Base-by-base conservation (phyloP, 2,329 filamentous ascomycete species). In the Fusarium sp. region DNA sequence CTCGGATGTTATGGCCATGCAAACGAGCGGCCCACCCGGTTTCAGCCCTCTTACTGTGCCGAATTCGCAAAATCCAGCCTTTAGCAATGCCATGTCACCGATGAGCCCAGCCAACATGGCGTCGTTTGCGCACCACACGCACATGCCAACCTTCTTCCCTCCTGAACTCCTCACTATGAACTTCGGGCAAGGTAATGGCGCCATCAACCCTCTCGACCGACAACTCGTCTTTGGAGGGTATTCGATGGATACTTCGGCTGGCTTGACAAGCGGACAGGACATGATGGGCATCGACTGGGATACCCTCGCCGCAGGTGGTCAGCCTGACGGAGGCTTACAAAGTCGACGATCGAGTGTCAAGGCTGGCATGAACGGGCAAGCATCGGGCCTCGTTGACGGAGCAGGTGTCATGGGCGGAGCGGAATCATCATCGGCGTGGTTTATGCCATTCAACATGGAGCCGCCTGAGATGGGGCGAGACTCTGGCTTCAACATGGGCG, bases 391-490 rank as follows among this genome's bases (percentile, higher is more conserved):
- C 22, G 61, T 65, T 10, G 74, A 75, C 40, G 72, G 66, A 24
- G 64, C 79, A 55, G 69, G 72, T 35, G 74, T 69, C 42, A 78
- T 80, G 56, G 69, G 62, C 56, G 80, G 79, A 5, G 83, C 83
- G 38, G 88, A 90, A 69, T 84, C 87, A 3, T 88, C 85, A 59
- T 92, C 92, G 61, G 94, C 93, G 6, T 98, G 95, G 94, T 97
- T 97, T 81, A 91, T 97, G 85, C 94, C 95, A 2, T 97, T 98
- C 83, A 97, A 97, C 79, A 91, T 97, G 83, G 93, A 96, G 67
- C 93, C 94, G 22, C 91, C 93, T 0, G 89, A 91, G 66, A 82
- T 89, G 46, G 83, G 84, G 8, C 87, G 87, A 62, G 87, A 89
- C 40, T 72, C 86, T 61, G 81, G 80, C 22, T 77, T 85, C 31